phyloP scores from a whole-genome alignment of 257 asterid genomes.

The Craterostigma plantagineum region DNA sequence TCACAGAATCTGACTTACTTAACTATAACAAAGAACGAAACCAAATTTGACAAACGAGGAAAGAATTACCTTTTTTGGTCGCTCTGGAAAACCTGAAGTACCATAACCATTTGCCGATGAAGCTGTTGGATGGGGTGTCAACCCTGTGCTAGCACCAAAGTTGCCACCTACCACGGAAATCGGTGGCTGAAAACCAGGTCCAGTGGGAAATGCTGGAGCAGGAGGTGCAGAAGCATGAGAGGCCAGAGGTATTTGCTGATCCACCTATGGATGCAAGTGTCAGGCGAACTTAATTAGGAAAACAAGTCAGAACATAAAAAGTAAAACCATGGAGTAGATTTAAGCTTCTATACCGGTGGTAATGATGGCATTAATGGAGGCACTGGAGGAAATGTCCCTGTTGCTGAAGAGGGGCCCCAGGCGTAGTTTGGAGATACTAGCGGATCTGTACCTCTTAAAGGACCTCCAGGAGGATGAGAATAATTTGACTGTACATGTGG shows the following conservation, averaged over 20 bases:
- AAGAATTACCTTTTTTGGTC: constrained; percentile 65
- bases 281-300: constrained; percentile 2
- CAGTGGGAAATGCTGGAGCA: constrained; percentile 45
- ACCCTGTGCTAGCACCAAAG: constrained; percentile 53
- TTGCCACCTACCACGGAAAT: constrained; percentile 33
- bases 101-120: constrained; percentile 65
- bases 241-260: constrained; percentile 38
- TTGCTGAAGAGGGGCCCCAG: constrained; percentile 46
- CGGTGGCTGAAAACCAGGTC: constrained; percentile 50
- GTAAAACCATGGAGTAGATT: constrained; percentile 5
- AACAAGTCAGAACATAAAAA: constrained; percentile 4
- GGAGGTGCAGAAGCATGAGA: constrained; percentile 51
- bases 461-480: constrained; percentile 27
- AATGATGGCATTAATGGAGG: constrained; percentile 37
- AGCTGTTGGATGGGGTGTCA: constrained; percentile 36
- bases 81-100: constrained; percentile 47
- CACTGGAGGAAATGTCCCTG: constrained; percentile 35
- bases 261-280: constrained; percentile 33
- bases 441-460: constrained; percentile 43
- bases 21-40: constrained; percentile 10
- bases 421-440: constrained; percentile 39
- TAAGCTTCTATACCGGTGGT: constrained; percentile 30
- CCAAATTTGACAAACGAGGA: constrained; percentile 9
- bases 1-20: constrained; percentile 9
- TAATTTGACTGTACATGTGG: constrained; percentile 27